Base-by-base conservation (phyloP, 1,139 yeast genomes). In the Pichia norvegensis region DNA sequence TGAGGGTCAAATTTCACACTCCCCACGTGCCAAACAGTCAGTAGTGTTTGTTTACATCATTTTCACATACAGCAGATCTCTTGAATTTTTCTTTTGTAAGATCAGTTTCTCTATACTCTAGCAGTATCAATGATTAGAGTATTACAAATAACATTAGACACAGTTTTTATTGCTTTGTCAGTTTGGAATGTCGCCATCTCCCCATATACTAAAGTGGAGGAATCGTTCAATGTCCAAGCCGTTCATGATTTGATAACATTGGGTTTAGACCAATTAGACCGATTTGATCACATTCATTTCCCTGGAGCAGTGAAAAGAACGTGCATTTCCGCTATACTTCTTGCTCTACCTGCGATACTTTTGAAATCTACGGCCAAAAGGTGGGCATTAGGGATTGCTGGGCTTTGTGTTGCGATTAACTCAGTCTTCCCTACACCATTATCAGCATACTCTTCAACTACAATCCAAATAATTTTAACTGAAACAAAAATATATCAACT, bases 301-400 rank as follows among this genome's bases (percentile, higher is more conserved):
- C 95, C 97, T 0, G 97, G 97, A 1, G 92, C 72, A 2, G 96
- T 90, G 4, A 96, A 95, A 21, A 70, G 97, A 46, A 77, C 95
- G 0, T 90, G 88, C 56, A 60, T 86, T 8, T 95, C 95, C 2
- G 74, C 95, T n/a, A 55, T 82, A 46, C 50, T 76, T 1, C 54
- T 87, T 10, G 71, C 86, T 0, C 58, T 62, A 0, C 45, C 60
- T 1, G 40, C 53, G 3, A 49, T 47, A 10, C 52, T 42, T 16
- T 40, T 55, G 2, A 48, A 49, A 2, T 41, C 33, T 3, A 36
- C 53, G 3, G 23, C 43, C 40, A 16, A 21, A 29, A 23, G 39
- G 33, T 27, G 85, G 14, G 95, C 95, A 1, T 72, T 90, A 16
- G 55, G 79, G 46, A 52, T 76, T 2, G 55, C 85, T 14, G 70